A percentile compares a stretch with the other conserved stretches of the same genome.
phyloP scores from a whole-genome alignment of 495 filamentous ascomycete species.

The Friedmanniomyces endolithicus region DNA sequence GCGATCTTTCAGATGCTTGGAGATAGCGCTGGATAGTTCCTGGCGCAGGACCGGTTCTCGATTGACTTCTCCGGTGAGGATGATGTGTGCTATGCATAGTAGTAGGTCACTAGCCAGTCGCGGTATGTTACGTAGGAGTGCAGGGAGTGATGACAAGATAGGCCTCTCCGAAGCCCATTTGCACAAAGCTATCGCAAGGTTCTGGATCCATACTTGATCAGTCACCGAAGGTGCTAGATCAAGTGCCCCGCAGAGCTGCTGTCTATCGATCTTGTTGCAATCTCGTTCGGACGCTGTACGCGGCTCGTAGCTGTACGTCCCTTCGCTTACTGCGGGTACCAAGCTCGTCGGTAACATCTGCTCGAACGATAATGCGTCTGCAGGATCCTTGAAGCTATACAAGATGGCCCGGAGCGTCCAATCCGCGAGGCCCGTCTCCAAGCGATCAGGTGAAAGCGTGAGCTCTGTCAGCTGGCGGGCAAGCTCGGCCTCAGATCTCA shows the following conservation, averaged over 20 bases:
- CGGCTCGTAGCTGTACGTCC: slow-evolving; percentile 13
- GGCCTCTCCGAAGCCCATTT: slow-evolving; percentile 47
- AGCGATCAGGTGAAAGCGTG: neutral
- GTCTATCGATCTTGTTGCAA: neutral
- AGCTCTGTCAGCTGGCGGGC: neutral
- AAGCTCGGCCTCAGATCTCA: slow-evolving; percentile 37
- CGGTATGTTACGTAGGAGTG: slow-evolving; percentile 47
- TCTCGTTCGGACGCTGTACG: neutral
- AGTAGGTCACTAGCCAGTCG: slow-evolving; percentile 59
- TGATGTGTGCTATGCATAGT: slow-evolving; percentile 45
- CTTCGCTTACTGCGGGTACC: neutral
- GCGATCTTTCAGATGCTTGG: neutral
- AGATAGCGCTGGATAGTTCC: slow-evolving; percentile 5
- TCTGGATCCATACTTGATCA: slow-evolving; percentile 1
- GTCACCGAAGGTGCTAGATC: neutral
- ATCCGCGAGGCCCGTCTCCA: slow-evolving; percentile 58
- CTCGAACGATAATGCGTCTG: slow-evolving; percentile 18
- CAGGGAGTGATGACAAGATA: slow-evolving; percentile 51
- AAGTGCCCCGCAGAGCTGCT: neutral
- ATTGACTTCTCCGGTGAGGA: slow-evolving; percentile 6
- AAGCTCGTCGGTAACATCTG: slow-evolving; percentile 15
- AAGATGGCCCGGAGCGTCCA: slow-evolving; percentile 59
- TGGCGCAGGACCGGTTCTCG: neutral
- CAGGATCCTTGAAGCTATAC: slow-evolving; percentile 34
- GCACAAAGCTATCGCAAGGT: slow-evolving; percentile 8